Evolutionary conservation across 2,329 filamentous ascomycete species (phyloP).

Genomic region (Zasmidium angulare): DNA sequence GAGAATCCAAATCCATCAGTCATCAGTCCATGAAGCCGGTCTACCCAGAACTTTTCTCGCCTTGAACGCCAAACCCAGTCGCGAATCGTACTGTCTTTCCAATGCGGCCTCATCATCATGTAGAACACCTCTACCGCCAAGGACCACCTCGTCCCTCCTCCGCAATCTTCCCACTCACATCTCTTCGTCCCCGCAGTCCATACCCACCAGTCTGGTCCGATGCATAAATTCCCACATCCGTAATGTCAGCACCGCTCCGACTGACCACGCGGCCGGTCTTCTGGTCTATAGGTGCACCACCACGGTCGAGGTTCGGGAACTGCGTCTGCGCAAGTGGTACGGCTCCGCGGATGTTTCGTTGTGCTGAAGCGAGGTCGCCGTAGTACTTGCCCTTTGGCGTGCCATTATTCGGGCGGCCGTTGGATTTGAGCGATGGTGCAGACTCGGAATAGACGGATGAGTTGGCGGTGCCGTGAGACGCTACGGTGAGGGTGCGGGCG

Average conservation of each 20-base stretch:
- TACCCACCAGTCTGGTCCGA: slow-evolving; percentile 28
- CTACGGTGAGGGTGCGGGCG: slow-evolving; percentile 34
- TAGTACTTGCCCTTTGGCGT: slow-evolving; percentile 48
- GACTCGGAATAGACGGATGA: slow-evolving; percentile 38
- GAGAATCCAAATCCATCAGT: not conserved
- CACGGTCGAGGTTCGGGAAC: slow-evolving; percentile 17
- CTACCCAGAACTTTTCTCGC: not conserved
- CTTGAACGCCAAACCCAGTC: not conserved
- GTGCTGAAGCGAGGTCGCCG: slow-evolving; percentile 48
- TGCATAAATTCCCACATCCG: slow-evolving; percentile 34
- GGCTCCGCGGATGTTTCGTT: slow-evolving; percentile 36
- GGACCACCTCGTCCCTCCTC: slow-evolving; percentile 63
- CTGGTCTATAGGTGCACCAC: slow-evolving; percentile 12
- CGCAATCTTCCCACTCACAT: slow-evolving; percentile 71
- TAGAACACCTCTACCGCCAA: slow-evolving; percentile 2
- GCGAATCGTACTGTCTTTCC: not conserved
- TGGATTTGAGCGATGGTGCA: slow-evolving; percentile 26
- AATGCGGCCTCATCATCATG: not conserved
- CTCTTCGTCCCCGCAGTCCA: slow-evolving; percentile 48
- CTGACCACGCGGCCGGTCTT: slow-evolving; percentile 43
- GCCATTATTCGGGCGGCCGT: slow-evolving; percentile 11
- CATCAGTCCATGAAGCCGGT: not conserved
- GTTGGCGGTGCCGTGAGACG: slow-evolving; percentile 25
- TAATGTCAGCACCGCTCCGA: slow-evolving; percentile 48
- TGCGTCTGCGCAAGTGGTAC: slow-evolving; percentile 3